A percentile compares a stretch with the other conserved stretches of the same genome.
phyloP scores from a whole-genome alignment of 1,284 basidiomycete genomes.

The Mrakiaceae sp. region DNA sequence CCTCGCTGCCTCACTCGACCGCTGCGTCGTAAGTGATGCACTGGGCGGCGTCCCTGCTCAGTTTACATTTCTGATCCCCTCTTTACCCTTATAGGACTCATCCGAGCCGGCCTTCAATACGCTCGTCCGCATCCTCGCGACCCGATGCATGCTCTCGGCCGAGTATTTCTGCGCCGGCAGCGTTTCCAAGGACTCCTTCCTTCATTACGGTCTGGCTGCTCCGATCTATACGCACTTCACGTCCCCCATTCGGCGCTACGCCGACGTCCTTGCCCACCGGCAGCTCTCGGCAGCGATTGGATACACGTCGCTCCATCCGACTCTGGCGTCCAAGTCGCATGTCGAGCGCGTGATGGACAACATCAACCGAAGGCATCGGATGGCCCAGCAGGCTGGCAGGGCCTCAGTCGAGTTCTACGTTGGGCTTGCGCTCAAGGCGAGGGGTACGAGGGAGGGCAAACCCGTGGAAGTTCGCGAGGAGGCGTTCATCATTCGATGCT shows the following conservation, averaged over 20 bases:
- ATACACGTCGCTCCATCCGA: conserved; percentile 69
- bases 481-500: conserved; percentile 89
- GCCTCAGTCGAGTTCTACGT: conserved; percentile 98
- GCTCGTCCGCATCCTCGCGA: conserved; percentile 97
- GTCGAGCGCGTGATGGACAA: conserved; percentile 79
- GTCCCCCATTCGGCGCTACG: conserved; percentile 80
- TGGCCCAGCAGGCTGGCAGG: conserved; percentile 93
- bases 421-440: conserved; percentile 72
- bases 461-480: conserved; percentile 56
- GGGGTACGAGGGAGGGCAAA: conserved; percentile 42
- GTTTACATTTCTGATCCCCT: not conserved
- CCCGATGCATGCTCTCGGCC: conserved; percentile 93
- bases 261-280: conserved; percentile 91
- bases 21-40: conserved; percentile 57
- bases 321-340: conserved; percentile 75
- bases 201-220: conserved; percentile 92
- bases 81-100: conserved; percentile 49
- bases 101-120: conserved; percentile 86
- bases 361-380: conserved; percentile 84
- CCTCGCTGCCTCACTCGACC: conserved; percentile 79
- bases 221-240: conserved; percentile 73
- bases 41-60: no score
- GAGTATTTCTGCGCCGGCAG: conserved; percentile 97
- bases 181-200: conserved; percentile 82
- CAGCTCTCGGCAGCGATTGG: conserved; percentile 86